These are phyloP conservation scores for Paradendryphiella salina DNA, from an alignment of 2,329 filamentous ascomycete species.

Conservation along the genomic window DNA sequence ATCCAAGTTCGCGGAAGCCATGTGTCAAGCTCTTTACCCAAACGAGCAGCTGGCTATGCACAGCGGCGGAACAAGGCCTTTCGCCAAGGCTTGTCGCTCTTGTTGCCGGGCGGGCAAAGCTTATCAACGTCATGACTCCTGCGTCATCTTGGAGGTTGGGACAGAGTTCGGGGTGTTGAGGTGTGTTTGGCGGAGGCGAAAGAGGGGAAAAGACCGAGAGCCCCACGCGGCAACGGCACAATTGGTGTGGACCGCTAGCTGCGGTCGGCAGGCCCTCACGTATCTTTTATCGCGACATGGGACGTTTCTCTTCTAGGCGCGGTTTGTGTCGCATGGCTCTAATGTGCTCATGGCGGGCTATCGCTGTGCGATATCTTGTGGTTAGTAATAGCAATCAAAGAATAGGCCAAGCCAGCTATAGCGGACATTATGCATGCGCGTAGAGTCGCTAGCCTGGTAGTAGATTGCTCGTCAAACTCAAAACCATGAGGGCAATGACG, in stretches of 20 bases:
- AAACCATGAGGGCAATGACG: too few relatives aligned
- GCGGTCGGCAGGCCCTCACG: background rate
- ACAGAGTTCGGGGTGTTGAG: background rate
- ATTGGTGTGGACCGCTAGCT: slow-evolving; percentile 1
- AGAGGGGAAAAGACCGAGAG: slow-evolving; percentile 8
- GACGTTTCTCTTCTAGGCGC: background rate
- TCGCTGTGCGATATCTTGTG: background rate
- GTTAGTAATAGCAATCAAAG: background rate
- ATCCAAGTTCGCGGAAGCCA: background rate
- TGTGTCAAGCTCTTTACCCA: slow-evolving; percentile 12
- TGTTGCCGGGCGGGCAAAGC: slow-evolving; percentile 17
- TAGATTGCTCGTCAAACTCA: background rate
- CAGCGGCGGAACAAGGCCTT: slow-evolving; percentile 14
- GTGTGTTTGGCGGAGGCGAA: slow-evolving; percentile 2
- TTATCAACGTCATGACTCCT: slow-evolving; percentile 27
- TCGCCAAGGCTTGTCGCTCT: slow-evolving; percentile 14
- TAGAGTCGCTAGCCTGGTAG: background rate
- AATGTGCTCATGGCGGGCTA: background rate
- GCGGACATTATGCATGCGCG: background rate
- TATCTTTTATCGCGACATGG: slow-evolving; percentile 1
- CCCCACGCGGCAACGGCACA: background rate
- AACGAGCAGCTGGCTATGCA: slow-evolving; percentile 23
- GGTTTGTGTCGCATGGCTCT: background rate
- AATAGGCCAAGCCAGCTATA: background rate
- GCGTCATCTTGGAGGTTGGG: background rate